Evolutionary conservation across 2,329 filamentous ascomycete species (phyloP), one percentile per base, ranked within the genome.

Genomic region (Paraphoma sp.): DNA sequence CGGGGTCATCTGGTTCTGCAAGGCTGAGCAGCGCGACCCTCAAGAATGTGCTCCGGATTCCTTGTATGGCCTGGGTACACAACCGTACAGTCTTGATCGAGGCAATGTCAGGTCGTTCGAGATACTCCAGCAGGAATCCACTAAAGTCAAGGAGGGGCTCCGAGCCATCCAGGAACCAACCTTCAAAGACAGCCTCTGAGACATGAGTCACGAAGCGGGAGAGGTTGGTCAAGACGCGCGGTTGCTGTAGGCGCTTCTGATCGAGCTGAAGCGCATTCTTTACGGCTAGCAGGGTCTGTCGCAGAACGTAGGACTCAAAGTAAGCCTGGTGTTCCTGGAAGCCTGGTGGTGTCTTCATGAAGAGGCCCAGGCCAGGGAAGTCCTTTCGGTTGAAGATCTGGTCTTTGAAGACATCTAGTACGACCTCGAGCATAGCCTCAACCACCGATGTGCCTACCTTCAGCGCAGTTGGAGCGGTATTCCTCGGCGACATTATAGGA

Each of bases 241-340:
- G 91, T 71, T 98, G 93, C 53, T 87, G 86, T 1, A 98, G 82
- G 0, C 89, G 79, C 53, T 88, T 87, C 67, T 91, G 87, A 61
- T 93, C 86, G 1, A 89, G 78, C 57, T 91, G 87, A 8, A 98
- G 83, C 18, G 86, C 83, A 54, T 85, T 90, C 33, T 86, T 86
- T 14, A 97, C 79, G 30, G 90, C 86, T 3, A 87, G 84, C 45
- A 97, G 84, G 0, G 91, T 87, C 62, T 89, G 89, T 29, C 88
- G 86, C 17, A 98, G 80, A 3, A 98, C 81, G 71, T 93, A 97
- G 0, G 95, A 96, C 71, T 96, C 92, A 64, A 99, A 97, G 73
- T 93, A 96, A 0, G 93, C 92, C 69, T 97, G 93, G 65, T 98
- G 93, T 72, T 98, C 95, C 64, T 94, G 87, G 69, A 96, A 97